Percentiles rank a stretch among this genome's conserved stretches.
These are phyloP conservation scores for Epichloe hybrida DNA, from an alignment of 2,329 filamentous ascomycete genomes.

Conservation along the genomic window DNA sequence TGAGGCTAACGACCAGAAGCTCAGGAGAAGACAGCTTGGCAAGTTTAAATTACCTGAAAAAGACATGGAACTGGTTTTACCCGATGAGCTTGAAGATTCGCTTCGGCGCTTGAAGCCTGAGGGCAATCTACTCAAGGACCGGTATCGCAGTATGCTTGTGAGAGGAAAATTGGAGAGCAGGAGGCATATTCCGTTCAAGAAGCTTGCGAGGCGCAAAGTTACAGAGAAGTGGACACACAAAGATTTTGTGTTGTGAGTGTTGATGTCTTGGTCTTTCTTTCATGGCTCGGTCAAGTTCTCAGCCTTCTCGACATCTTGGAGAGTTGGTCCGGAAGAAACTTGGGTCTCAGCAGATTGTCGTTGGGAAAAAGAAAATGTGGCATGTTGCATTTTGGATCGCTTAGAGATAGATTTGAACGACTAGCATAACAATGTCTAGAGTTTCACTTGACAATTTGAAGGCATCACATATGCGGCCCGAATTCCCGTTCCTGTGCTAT, in stretches of 20 bases:
- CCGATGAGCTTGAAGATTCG: constrained; percentile 73
- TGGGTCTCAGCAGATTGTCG: neutral
- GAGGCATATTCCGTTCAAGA: constrained; percentile 64
- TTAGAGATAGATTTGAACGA: too few species aligned
- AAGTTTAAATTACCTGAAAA: constrained; percentile 63
- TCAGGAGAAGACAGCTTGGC: constrained; percentile 62
- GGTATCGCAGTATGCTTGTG: constrained; percentile 78
- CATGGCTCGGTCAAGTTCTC: neutral
- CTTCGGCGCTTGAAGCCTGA: constrained; percentile 78
- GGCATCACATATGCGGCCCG: neutral
- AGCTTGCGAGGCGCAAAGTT: constrained; percentile 64
- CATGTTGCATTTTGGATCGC: too few species aligned
- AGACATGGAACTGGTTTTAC: constrained; percentile 65
- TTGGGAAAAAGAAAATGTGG: too few species aligned
- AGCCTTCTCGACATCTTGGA: neutral
- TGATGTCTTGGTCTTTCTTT: neutral
- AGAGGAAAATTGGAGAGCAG: constrained; percentile 81
- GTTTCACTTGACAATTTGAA: too few species aligned
- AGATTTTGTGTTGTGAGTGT: constrained; percentile 47
- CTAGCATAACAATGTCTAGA: too few species aligned
- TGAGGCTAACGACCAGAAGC: constrained; percentile 46
- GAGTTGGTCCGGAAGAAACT: neutral
- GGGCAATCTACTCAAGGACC: constrained; percentile 85
- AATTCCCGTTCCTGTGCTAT: neutral
- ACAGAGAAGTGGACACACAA: constrained; percentile 98